Conservation (phyloP, 805 yeast species). For the Saccharomycopsis microspora region DNA sequence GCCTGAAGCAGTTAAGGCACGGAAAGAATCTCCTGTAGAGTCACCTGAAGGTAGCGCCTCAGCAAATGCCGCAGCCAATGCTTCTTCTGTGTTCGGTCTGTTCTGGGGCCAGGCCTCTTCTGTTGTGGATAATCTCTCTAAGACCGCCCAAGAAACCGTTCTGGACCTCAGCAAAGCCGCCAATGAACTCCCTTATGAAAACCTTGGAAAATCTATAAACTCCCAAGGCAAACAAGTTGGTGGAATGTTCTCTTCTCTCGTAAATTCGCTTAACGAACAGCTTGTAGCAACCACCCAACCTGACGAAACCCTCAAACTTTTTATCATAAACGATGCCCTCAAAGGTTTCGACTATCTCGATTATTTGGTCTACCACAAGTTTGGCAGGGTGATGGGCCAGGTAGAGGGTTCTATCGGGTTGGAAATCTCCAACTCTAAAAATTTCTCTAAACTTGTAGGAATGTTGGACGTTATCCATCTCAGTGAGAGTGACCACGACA, state of each 20-base stretch:
- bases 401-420: constrained; percentile 62
- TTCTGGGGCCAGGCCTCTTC: constrained; percentile 58
- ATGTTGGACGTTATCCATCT: constrained; percentile 13
- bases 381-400: constrained; percentile 48
- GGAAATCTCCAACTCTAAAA: constrained; percentile 37
- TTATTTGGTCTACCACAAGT: constrained; percentile 35
- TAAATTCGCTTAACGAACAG: constrained; percentile 11
- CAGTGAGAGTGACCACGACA: constrained; percentile 18
- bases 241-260: constrained; percentile 12
- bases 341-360: constrained; percentile 28
- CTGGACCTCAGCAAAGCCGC: constrained; percentile 11
- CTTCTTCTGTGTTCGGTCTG: constrained; percentile 49
- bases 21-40: not conserved
- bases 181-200: constrained; percentile 4
- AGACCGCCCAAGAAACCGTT: constrained; percentile 14
- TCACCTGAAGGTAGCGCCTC: constrained; percentile 16
- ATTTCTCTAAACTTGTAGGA: constrained; percentile 18
- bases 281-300: constrained; percentile 2
- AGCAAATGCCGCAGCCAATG: constrained; percentile 37
- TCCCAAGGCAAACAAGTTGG: constrained; percentile 6
- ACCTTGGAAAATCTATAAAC: not conserved
- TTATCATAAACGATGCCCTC: constrained; percentile 30
- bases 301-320: constrained; percentile 26
- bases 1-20: not conserved
- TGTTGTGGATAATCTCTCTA: constrained; percentile 18